Evolutionary conservation across 2,329 filamentous ascomycete species (phyloP).

Genomic region (Celoporthe dispersa): DNA sequence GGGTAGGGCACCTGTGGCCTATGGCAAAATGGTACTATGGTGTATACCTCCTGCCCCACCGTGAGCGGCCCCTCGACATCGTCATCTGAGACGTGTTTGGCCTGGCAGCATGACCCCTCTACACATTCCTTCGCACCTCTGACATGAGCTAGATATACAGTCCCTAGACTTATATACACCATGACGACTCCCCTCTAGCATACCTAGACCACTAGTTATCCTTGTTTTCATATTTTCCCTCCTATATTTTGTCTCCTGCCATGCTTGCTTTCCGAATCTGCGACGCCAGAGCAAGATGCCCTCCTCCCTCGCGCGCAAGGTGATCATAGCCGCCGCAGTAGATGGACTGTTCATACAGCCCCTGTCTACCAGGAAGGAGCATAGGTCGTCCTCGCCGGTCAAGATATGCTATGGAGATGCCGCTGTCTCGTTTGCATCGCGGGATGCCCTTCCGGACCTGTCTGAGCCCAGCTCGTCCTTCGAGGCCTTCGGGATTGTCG

Average conservation of each 20-base stretch:
- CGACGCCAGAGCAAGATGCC: conserved; percentile 60
- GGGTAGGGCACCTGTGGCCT: conserved; percentile 6
- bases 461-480: conserved; percentile 55
- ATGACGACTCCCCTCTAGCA: conserved; percentile 12
- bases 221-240: background rate
- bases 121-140: conserved; percentile 7
- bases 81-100: conserved; percentile 15
- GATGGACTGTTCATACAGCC: conserved; percentile 85
- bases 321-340: conserved; percentile 77
- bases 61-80: conserved; percentile 16
- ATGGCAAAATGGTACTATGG: conserved; percentile 4
- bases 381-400: conserved; percentile 59
- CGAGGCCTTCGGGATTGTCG: conserved; percentile 64
- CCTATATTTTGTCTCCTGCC: conserved; percentile 26
- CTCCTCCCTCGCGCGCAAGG: conserved; percentile 71
- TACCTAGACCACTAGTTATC: conserved; percentile 12
- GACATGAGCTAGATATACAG: conserved; percentile 1
- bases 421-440: conserved; percentile 48
- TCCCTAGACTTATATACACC: conserved; percentile 1
- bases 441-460: conserved; percentile 51
- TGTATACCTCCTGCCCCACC: conserved; percentile 17
- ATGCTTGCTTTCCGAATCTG: conserved; percentile 25
- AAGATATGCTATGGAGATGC: conserved; percentile 72
- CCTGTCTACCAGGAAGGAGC: conserved; percentile 64
- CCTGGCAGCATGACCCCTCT: conserved; percentile 15